Evolutionary conservation across 2,329 filamentous ascomycete species (phyloP).

Genomic region (Colletotrichum horii): DNA sequence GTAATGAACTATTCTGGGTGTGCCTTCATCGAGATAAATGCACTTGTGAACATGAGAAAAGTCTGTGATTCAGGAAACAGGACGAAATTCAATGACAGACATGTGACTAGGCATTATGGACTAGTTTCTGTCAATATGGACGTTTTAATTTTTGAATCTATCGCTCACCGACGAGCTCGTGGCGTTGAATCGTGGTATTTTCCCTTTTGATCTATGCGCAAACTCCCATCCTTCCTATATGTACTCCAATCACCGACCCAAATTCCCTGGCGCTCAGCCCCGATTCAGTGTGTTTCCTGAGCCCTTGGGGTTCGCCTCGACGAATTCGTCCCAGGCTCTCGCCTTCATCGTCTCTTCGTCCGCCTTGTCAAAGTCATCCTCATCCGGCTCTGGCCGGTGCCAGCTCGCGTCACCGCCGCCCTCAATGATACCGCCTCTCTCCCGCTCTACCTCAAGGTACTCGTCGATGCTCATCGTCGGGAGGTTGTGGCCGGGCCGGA

Average conservation of each 20-base stretch:
- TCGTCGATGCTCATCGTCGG: conserved; percentile 99
- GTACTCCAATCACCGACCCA: not conserved
- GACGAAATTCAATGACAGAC: not conserved
- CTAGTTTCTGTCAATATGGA: not conserved
- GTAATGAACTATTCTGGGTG: not conserved
- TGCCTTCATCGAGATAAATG: not conserved
- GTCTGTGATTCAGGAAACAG: not conserved
- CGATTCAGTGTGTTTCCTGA: conserved; percentile 84
- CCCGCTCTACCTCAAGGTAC: conserved; percentile 90
- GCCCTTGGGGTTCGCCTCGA: conserved; percentile 85
- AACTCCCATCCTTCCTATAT: not conserved
- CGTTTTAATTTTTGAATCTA: not conserved
- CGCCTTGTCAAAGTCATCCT: conserved; percentile 87
- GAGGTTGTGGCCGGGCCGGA: conserved; percentile 88
- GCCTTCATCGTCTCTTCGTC: conserved; percentile 94
- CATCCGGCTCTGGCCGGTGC: conserved; percentile 75
- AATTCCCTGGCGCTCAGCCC: conserved; percentile 49
- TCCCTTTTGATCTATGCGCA: not conserved
- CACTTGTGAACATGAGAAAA: not conserved
- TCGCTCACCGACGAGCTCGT: not conserved
- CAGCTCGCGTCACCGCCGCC: conserved; percentile 82
- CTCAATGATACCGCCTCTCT: conserved; percentile 86
- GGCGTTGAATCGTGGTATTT: conserved; percentile 1
- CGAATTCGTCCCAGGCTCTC: conserved; percentile 93
- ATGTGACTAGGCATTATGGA: not conserved